Percentiles rank a stretch among this genome's conserved stretches.
Conservation (phyloP, 106 monocot genomes). For the Platanthera guangdongensis region DNA sequence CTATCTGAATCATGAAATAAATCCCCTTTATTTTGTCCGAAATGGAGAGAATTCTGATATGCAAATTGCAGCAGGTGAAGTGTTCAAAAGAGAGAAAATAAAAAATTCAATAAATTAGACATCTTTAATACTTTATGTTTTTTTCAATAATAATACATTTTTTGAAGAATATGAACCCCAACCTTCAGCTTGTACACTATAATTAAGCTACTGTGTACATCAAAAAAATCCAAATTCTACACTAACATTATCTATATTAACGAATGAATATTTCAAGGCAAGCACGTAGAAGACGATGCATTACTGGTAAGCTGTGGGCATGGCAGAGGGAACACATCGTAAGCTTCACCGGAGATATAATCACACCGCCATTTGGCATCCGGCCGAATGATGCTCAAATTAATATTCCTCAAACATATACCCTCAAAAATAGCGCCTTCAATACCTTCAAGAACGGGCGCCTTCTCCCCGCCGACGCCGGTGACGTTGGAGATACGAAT, state of each 20-base stretch:
- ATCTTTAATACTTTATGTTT: no score
- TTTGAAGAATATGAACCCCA: background rate
- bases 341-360: constrained; percentile 48
- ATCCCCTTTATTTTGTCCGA: no score
- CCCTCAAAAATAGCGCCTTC: constrained; percentile 45
- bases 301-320: constrained; percentile 26
- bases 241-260: background rate
- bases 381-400: constrained; percentile 23
- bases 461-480: constrained; percentile 30
- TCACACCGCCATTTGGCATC: constrained; percentile 53
- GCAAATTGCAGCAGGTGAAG: no score
- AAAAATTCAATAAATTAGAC: no score
- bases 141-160: no score
- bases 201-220: background rate
- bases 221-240: background rate
- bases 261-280: background rate
- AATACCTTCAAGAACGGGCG: constrained; percentile 57
- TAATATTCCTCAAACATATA: constrained; percentile 64
- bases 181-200: background rate
- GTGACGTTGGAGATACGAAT: constrained; percentile 21
- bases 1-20: no score
- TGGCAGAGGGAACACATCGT: constrained; percentile 40
- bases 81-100: no score
- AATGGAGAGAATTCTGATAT: no score
- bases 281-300: constrained; percentile 26